Evolutionary conservation across 2,329 filamentous ascomycete genomes (phyloP).

Genomic region (Fusarium sp.): DNA sequence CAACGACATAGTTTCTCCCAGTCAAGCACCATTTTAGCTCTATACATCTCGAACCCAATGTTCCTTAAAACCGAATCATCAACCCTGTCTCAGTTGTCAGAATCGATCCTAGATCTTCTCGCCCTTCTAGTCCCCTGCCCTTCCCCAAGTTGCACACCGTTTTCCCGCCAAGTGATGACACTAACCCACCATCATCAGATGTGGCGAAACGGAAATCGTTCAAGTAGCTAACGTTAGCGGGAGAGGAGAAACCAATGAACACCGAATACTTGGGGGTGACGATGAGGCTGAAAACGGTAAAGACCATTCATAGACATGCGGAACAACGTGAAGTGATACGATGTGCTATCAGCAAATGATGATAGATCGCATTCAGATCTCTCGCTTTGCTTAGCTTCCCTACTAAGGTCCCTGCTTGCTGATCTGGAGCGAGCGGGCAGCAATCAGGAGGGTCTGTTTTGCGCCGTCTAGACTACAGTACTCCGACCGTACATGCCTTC

Average conservation of each 20-base stretch:
- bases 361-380: constrained; percentile 24
- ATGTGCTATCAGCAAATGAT: constrained; percentile 4
- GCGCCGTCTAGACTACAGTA: not conserved
- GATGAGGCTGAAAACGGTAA: constrained; percentile 18
- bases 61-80: not conserved
- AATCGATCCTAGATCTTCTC: not conserved
- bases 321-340: not conserved
- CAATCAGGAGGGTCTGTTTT: not conserved
- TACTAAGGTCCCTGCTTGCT: constrained; percentile 2
- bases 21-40: not conserved
- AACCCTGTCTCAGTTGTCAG: not conserved
- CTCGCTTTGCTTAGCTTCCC: constrained; percentile 2
- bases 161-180: constrained; percentile 11
- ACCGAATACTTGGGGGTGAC: not conserved
- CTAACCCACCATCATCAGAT: not conserved
- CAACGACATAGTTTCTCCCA: not conserved
- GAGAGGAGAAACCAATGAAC: constrained; percentile 9
- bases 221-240: constrained; percentile 19
- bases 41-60: not conserved
- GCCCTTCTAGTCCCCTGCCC: not conserved
- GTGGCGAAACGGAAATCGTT: constrained; percentile 23
- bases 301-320: constrained; percentile 3
- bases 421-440: constrained; percentile 2
- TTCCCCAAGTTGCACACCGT: constrained; percentile 21
- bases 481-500: no score